phyloP scores from a whole-genome alignment of 139 green algal species.

The Diplosphaera chodatii region DNA sequence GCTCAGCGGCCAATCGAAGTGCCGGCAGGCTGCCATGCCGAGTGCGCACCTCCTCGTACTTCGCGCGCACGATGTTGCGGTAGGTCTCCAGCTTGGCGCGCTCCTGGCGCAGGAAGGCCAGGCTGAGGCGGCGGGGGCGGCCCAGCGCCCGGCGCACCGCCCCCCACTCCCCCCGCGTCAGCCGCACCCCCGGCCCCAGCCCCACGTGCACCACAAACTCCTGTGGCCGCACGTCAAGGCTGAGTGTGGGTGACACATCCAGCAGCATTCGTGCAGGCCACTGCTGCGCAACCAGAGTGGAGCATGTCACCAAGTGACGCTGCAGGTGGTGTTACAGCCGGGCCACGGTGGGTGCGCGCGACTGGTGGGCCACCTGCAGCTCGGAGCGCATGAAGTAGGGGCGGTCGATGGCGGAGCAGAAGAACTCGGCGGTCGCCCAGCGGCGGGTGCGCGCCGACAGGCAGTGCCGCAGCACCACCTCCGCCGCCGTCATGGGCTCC shows the following conservation, averaged over 20 bases:
- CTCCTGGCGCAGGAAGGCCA: constrained; percentile 64
- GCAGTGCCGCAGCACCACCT: constrained; percentile 49
- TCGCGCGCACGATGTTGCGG: constrained; percentile 37
- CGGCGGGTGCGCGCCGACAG: constrained; percentile 37
- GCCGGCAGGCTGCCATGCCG: not conserved
- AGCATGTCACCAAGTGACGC: too few relatives aligned
- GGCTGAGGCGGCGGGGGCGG: constrained; percentile 58
- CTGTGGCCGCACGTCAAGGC: not conserved
- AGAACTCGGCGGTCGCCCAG: constrained; percentile 64
- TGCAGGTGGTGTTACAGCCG: too few relatives aligned
- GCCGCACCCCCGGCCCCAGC: constrained; percentile 7
- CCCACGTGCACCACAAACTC: constrained; percentile 26
- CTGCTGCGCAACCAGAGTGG: too few relatives aligned
- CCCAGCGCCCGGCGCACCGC: constrained; percentile 30
- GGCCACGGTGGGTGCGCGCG: too few relatives aligned
- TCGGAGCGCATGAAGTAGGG: constrained; percentile 66
- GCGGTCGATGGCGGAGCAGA: constrained; percentile 64
- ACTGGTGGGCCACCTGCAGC: constrained; percentile 31
- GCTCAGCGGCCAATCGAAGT: too few relatives aligned
- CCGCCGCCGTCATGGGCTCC: constrained; percentile 11
- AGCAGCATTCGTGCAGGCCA: too few relatives aligned
- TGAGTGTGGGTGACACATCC: too few relatives aligned
- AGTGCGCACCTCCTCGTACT: constrained; percentile 29
- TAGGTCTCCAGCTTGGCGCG: constrained; percentile 48
- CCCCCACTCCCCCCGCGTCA: constrained; percentile 26